Conservation (phyloP, 768 basidiomycete genomes). For the Termitomyces titanicus region DNA sequence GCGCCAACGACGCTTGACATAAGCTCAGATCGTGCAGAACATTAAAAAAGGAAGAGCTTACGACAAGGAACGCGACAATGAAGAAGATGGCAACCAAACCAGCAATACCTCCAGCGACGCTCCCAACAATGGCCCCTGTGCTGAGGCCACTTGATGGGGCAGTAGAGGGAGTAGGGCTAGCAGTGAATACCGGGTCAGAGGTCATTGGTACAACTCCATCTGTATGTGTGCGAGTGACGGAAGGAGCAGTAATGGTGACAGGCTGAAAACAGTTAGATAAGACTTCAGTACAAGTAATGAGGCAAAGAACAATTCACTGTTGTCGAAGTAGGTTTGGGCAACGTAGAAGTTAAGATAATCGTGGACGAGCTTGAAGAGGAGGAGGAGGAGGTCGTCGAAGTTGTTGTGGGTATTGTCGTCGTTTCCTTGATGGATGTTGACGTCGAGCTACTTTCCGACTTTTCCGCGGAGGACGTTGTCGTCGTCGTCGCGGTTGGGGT, state of each 20-base stretch:
- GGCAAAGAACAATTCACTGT: conserved; percentile 9
- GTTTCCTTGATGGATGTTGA: background rate
- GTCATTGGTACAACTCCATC: conserved; percentile 14
- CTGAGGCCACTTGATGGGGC: conserved; percentile 22
- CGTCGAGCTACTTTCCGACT: background rate
- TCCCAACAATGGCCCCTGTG: conserved; percentile 39
- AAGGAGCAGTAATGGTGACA: conserved; percentile 9
- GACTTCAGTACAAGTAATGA: background rate
- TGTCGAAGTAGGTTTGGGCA: conserved; percentile 3
- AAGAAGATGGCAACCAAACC: conserved; percentile 34
- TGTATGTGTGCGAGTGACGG: conserved; percentile 17
- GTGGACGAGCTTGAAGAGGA: conserved; percentile 3
- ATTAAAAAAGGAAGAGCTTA: conserved; percentile 18
- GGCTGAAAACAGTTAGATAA: conserved; percentile 10
- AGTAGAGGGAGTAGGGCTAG: conserved; percentile 16
- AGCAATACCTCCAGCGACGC: conserved; percentile 34
- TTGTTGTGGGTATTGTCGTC: background rate
- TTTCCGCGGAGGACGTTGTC: background rate
- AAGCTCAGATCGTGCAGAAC: background rate
- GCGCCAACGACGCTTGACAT: conserved; percentile 31
- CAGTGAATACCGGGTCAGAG: conserved; percentile 4
- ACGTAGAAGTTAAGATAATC: conserved; percentile 6
- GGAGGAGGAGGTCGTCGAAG: conserved; percentile 3
- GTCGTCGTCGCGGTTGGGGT: background rate
- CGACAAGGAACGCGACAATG: conserved; percentile 36